Percentiles rank a stretch among this genome's conserved stretches.
phyloP scores from a whole-genome alignment of 768 basidiomycete genomes.

The Termitomyces sp. region DNA sequence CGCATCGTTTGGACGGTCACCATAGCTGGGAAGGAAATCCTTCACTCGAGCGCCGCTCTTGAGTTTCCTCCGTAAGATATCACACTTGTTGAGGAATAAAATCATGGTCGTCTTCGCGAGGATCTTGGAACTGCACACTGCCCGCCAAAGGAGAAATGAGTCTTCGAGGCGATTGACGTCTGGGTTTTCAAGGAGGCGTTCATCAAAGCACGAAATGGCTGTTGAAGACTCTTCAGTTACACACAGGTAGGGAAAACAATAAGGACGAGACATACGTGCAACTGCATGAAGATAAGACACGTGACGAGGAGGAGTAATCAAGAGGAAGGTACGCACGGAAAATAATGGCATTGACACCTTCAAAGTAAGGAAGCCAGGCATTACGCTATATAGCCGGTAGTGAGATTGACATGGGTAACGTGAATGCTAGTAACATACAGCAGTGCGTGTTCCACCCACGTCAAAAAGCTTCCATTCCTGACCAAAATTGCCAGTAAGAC shows the following conservation, averaged over 20 bases:
- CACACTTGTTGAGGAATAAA: slow-evolving; percentile 72
- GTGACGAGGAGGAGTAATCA: slow-evolving; percentile 4
- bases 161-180: slow-evolving; percentile 67
- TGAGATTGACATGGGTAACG: background rate
- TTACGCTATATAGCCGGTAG: slow-evolving; percentile 38
- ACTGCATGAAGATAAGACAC: slow-evolving; percentile 24
- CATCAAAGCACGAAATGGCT: slow-evolving; percentile 42
- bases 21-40: slow-evolving; percentile 55
- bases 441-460: slow-evolving; percentile 59
- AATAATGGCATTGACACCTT: slow-evolving; percentile 70
- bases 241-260: background rate
- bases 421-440: slow-evolving; percentile 28
- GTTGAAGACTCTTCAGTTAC: background rate
- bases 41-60: slow-evolving; percentile 33
- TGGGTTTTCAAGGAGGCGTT: slow-evolving; percentile 49
- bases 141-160: slow-evolving; percentile 62
- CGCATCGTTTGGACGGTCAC: slow-evolving; percentile 55
- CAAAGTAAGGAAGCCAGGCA: slow-evolving; percentile 71
- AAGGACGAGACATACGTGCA: slow-evolving; percentile 39
- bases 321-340: slow-evolving; percentile 50
- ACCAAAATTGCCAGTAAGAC: slow-evolving; percentile 23
- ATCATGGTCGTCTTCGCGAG: slow-evolving; percentile 58
- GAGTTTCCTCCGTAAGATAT: slow-evolving; percentile 50
- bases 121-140: slow-evolving; percentile 53
- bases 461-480: slow-evolving; percentile 65